Evolutionary conservation across 2,329 filamentous ascomycete species (phyloP).

Genomic region (Scytalidium sp.): DNA sequence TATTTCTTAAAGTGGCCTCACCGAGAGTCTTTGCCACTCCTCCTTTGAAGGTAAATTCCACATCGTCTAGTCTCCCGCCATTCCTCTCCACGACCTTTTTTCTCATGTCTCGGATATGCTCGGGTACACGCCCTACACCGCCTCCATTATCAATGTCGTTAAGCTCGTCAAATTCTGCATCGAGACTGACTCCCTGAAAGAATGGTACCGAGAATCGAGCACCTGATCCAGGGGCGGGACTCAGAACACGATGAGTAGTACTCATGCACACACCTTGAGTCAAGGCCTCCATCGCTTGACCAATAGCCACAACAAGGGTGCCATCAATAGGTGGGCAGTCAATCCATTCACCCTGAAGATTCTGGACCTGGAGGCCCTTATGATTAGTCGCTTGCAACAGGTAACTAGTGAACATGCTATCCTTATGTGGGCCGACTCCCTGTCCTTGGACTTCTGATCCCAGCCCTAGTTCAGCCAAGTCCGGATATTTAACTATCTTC

Average conservation of each 20-base stretch:
- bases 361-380: conserved; percentile 78
- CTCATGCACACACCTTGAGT: conserved; percentile 79
- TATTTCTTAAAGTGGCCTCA: conserved; percentile 80
- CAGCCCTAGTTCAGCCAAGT: conserved; percentile 57
- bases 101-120: conserved; percentile 59
- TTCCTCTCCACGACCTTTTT: conserved; percentile 53
- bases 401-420: conserved; percentile 80
- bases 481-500: conserved; percentile 86
- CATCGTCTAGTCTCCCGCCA: conserved; percentile 63
- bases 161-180: conserved; percentile 66
- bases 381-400: conserved; percentile 78
- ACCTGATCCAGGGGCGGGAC: conserved; percentile 65
- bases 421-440: conserved; percentile 77
- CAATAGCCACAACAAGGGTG: conserved; percentile 83
- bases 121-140: conserved; percentile 46
- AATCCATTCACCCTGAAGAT: conserved; percentile 74
- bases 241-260: conserved; percentile 83
- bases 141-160: conserved; percentile 60
- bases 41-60: conserved; percentile 82
- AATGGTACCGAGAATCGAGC: conserved; percentile 80
- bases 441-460: conserved; percentile 44
- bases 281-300: conserved; percentile 81
- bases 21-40: conserved; percentile 64
- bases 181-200: conserved; percentile 81
- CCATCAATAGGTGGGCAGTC: conserved; percentile 73